Evolutionary conservation across 2,329 filamentous ascomycete genomes (phyloP), one percentile per base, ranked within the genome.

Genomic region (Canariomyces notabilis): DNA sequence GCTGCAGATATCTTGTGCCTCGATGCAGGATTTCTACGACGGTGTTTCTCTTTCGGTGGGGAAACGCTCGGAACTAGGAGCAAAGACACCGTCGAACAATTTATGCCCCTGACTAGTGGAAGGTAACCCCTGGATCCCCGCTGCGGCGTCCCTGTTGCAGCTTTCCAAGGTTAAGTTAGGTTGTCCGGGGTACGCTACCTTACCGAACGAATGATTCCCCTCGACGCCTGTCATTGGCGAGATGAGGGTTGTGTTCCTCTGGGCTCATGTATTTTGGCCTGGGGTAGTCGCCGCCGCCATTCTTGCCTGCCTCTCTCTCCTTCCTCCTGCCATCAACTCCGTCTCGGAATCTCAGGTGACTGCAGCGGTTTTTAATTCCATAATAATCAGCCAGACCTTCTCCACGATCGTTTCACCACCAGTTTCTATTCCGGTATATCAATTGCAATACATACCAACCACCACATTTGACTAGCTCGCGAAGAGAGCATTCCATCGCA

Each of bases 381-480:
- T 55, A 50, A 51, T 55, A 51, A 50, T 54, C 16, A 29, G 35
- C 38, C 36, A 35, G 31, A 43, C 47, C 51, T 57, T 50, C 54
- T 48, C 49, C 44, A 58, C 56, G 48, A 45, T 58, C 56, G 51
- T 58, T 57, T 49, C 22, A 18, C 40, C 37, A 37, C 20, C 18
- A n/a, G 11, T 32, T 42, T 48, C 21, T 34, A 43, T 52, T 52
- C 35, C 51, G 39, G 19, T 37, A n/a, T 42, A 29, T 16, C 32
- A 40, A 33, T 42, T 48, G 41, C 38, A 22, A 29, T 15, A 11
- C 26, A 16, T 35, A 40, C 33, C 31, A 15, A 7, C 20, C 37
- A 32, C 23, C 15, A 34, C 15, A 9, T n/a, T 19, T 31, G 42
- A 20, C 37, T 45, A 49, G 35, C 34, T 34, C 26, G 19, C n/a